Base-by-base conservation (phyloP, 2,329 filamentous ascomycete species). In the Berkeleyomyces rouxiae region DNA sequence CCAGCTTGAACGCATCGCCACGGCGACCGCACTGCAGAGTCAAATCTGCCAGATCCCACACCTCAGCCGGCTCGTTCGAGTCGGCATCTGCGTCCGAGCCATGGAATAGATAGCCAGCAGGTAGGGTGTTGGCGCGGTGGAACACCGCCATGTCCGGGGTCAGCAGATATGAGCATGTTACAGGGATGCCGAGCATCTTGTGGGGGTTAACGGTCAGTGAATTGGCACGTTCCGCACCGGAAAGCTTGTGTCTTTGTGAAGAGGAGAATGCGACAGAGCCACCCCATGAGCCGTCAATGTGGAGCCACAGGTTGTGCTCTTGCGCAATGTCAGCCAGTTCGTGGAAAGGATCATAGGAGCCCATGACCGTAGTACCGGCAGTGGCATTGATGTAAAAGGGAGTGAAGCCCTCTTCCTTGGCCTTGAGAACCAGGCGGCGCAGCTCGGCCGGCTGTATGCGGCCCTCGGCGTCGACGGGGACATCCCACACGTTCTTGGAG, bases 331-430 rank as follows among this genome's bases (percentile, higher is more conserved):
- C 76, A 0, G 85, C 79, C 66, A 96, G 85, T 2, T 79, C 81
- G 10, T 78, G 72, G 68, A 96, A 85, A 0, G 88, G 88, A 69
- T 96, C 92, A 70, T 86, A 99, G 0, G 88, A 90, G 13, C 93
- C 93, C 66, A 92, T 77, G 1, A 97, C 92, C 0, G 93, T 99
- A 0, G 92, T 96, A 16, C 93, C 93, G 0, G 93, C 92, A 0
- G 93, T 97, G 4, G 91, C 88, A 71, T 96, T 97, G 70, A 97
- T 88, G 74, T 95, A 96, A 65, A 99, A 87, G 0, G 93, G 92
- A 0, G 87, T 93, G 70, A 85, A 83, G 42, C 88, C 89, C 59
- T 84, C 78, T 0, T 71, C 68, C 68, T 84, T 83, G 33, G 87
- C 84, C 61, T 79, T 77, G 4, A 76, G 59, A 39, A 96, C 77